A percentile compares a stretch with the other conserved stretches of the same genome.
These are phyloP conservation scores for Pseudisothecium myosuroides DNA, from an alignment of 225 moss, liverwort and hornwort species.

Conservation along the genomic window DNA sequence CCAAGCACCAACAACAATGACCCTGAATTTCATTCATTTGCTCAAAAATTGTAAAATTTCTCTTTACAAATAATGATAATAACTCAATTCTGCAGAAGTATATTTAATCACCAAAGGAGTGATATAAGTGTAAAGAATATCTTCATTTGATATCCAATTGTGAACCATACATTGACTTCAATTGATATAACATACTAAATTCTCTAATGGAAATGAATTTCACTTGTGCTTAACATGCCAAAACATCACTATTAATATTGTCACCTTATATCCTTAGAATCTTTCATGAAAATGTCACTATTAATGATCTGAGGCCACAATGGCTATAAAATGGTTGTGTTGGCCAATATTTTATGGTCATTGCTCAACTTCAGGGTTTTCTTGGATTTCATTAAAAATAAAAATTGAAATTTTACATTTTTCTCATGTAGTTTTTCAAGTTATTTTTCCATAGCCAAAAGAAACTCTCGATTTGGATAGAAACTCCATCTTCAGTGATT, in stretches of 20 bases:
- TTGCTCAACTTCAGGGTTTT: neutral
- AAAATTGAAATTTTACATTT: neutral
- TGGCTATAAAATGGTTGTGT: too few relatives aligned
- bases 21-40: accelerated
- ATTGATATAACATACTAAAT: neutral
- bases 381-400: accelerated
- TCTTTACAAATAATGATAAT: neutral
- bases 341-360: neutral
- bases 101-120: neutral
- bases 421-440: neutral
- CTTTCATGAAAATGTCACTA: too few relatives aligned
- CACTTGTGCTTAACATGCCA: too few relatives aligned
- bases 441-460: neutral
- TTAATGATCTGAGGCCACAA: too few relatives aligned
- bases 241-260: too few relatives aligned
- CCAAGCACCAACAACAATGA: accelerated
- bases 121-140: neutral
- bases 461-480: neutral
- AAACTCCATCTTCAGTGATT: neutral
- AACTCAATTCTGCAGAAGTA: neutral
- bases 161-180: neutral
- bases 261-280: too few relatives aligned
- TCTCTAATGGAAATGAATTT: neutral
- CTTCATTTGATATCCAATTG: neutral
- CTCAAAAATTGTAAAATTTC: neutral